A percentile compares a stretch with the other conserved stretches of the same genome.
Conservation (phyloP, 345 rosid species). For the Ricinus communis region DNA sequence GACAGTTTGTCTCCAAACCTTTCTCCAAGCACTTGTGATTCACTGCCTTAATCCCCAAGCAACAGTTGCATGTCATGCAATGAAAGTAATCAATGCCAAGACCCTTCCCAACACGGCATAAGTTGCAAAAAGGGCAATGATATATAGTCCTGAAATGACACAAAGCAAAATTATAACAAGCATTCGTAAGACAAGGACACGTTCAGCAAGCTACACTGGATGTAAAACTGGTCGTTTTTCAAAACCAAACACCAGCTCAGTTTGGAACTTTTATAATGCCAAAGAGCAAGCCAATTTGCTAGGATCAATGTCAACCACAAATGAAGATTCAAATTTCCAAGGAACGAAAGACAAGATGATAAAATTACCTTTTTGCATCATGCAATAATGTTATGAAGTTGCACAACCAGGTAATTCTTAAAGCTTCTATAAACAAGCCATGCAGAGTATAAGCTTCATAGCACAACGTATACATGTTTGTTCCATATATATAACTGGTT, state of each 20-base stretch:
- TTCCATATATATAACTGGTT: too few species aligned
- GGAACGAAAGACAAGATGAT: background rate
- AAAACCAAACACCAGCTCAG: background rate
- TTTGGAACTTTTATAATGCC: background rate
- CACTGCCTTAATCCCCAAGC: conserved; percentile 66
- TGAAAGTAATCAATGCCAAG: conserved; percentile 87
- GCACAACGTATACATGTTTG: background rate
- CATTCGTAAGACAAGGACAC: background rate
- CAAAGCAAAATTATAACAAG: background rate
- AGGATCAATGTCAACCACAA: background rate
- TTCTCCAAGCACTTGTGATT: conserved; percentile 91
- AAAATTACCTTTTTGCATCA: background rate
- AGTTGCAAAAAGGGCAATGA: conserved; percentile 91
- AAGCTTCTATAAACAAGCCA: background rate
- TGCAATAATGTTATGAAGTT: background rate
- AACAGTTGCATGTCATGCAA: conserved; percentile 96
- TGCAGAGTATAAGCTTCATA: background rate
- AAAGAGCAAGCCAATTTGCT: background rate
- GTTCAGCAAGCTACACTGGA: background rate
- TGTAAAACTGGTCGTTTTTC: background rate
- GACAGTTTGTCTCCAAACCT: conserved; percentile 82
- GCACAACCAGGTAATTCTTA: background rate
- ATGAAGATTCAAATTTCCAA: background rate
- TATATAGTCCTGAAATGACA: conserved; percentile 57
- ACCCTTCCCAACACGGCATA: conserved; percentile 88